These are phyloP conservation scores for Penicillium subrubescens DNA, from an alignment of 495 filamentous ascomycete species.

Conservation along the genomic window DNA sequence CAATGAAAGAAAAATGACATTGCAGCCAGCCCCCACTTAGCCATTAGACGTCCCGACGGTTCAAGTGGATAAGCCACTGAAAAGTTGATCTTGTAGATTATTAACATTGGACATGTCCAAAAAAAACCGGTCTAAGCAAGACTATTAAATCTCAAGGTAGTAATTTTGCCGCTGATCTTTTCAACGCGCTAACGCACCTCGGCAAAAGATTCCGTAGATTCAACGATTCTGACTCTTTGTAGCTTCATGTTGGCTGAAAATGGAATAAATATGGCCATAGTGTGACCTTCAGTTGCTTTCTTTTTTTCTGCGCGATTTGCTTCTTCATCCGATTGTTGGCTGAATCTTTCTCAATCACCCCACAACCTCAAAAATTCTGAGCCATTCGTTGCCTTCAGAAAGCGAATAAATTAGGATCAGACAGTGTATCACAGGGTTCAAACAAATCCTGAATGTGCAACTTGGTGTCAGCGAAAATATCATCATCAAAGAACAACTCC, in stretches of 20 bases:
- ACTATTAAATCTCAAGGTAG: background rate
- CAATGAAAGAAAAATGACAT: background rate
- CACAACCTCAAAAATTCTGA: background rate
- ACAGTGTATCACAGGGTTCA: background rate
- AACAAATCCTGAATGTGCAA: background rate
- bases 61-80: background rate
- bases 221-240: background rate
- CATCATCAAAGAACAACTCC: background rate
- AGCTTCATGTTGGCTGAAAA: background rate
- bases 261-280: background rate
- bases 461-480: background rate
- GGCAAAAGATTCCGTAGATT: background rate
- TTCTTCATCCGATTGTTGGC: background rate
- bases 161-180: background rate
- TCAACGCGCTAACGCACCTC: background rate
- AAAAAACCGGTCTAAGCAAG: background rate
- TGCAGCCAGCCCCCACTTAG: background rate
- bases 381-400: background rate
- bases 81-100: background rate
- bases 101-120: background rate
- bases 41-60: background rate
- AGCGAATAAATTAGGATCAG: background rate
- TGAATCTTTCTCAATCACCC: background rate
- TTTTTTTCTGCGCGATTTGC: background rate
- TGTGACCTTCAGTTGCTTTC: background rate